phyloP scores from a whole-genome alignment of 805 yeast genomes.

The Ogataea zsoltii region DNA sequence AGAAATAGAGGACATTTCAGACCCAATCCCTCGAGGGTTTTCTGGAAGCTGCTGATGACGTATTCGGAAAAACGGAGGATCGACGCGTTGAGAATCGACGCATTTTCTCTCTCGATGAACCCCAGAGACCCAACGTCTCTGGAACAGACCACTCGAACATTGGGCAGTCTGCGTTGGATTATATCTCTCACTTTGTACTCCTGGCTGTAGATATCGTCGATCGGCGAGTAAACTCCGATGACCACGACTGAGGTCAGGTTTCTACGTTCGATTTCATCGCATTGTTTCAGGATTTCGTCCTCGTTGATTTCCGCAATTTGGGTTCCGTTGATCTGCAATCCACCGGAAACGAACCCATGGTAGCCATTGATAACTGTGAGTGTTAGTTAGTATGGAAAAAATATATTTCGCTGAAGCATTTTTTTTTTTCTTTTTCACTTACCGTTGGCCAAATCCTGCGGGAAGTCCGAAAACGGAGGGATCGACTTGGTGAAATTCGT shows the following conservation, averaged over 20 bases:
- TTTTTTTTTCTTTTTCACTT: not conserved
- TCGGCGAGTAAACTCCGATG: slow-evolving; percentile 40
- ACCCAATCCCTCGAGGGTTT: slow-evolving; percentile 36
- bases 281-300: slow-evolving; percentile 12
- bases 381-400: slow-evolving; percentile 1
- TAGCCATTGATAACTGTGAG: slow-evolving; percentile 35
- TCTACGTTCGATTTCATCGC: slow-evolving; percentile 29
- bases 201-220: slow-evolving; percentile 35
- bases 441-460: slow-evolving; percentile 34
- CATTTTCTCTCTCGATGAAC: slow-evolving; percentile 46
- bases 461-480: slow-evolving; percentile 47
- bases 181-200: slow-evolving; percentile 38
- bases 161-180: slow-evolving; percentile 34
- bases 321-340: slow-evolving; percentile 41
- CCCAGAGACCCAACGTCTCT: slow-evolving; percentile 44
- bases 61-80: slow-evolving; percentile 42
- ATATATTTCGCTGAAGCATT: too few relatives aligned
- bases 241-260: slow-evolving; percentile 41
- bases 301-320: slow-evolving; percentile 36
- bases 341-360: slow-evolving; percentile 39
- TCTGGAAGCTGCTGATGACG: slow-evolving; percentile 39
- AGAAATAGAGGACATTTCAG: slow-evolving; percentile 38
- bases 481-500: slow-evolving; percentile 40
- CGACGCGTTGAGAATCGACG: slow-evolving; percentile 46
- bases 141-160: slow-evolving; percentile 38